Conservation (phyloP, 2,329 filamentous ascomycete species). For the Acephala macrosclerotiorum region DNA sequence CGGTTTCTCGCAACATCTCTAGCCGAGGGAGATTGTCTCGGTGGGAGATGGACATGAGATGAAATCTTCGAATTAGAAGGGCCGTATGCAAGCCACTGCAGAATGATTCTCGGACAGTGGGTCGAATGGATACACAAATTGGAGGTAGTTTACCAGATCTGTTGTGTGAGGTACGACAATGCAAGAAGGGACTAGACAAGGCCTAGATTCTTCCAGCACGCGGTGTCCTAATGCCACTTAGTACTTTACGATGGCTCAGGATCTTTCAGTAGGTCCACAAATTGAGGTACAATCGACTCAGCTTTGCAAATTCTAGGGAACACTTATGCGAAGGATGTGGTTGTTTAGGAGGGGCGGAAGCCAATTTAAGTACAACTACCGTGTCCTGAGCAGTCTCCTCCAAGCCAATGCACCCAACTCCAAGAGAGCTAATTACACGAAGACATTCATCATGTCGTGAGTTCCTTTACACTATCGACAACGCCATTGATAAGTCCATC, state of each 20-base stretch:
- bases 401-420: conserved; percentile 6
- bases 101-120: not conserved
- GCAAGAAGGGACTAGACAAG: too few species aligned
- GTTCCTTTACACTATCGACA: conserved; percentile 35
- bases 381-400: too few species aligned
- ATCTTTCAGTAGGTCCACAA: too few species aligned
- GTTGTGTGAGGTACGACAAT: not conserved
- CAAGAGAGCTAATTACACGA: not conserved
- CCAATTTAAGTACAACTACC: not conserved
- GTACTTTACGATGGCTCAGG: too few species aligned
- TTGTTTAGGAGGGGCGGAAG: not conserved
- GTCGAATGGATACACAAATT: not conserved
- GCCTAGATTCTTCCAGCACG: not conserved
- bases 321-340: not conserved
- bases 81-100: not conserved
- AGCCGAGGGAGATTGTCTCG: not conserved
- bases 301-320: too few species aligned
- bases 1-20: conserved; percentile 1
- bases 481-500: conserved; percentile 46
- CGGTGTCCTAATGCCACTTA: too few species aligned
- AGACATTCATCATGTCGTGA: conserved; percentile 29
- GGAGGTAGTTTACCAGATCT: not conserved
- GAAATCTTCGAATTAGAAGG: not conserved
- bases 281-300: too few species aligned
- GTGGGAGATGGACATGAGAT: not conserved